phyloP scores from a whole-genome alignment of 1,284 basidiomycete species.

The Apiotrichum mycotoxinovorans region DNA sequence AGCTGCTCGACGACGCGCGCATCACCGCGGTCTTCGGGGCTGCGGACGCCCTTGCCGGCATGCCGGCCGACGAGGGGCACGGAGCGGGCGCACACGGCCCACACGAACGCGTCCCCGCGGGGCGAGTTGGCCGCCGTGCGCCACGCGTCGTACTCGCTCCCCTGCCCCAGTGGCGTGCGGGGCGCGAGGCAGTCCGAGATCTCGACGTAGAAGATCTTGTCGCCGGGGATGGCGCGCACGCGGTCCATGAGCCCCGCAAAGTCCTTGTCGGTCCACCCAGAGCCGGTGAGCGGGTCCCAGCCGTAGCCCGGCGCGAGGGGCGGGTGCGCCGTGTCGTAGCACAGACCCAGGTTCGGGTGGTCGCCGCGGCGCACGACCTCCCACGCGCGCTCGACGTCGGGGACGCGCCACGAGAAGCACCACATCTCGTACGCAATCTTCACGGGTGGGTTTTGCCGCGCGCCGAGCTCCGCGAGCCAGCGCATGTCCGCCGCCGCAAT shows the following conservation, averaged over 20 bases:
- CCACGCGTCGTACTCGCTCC: slow-evolving; percentile 13
- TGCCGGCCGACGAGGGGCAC: slow-evolving; percentile 12
- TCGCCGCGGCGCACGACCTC: slow-evolving; percentile 19
- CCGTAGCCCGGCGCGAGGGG: slow-evolving; percentile 17
- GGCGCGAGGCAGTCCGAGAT: slow-evolving; percentile 11
- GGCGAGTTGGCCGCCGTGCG: not conserved
- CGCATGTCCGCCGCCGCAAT: slow-evolving; percentile 16
- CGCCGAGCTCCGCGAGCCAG: slow-evolving; percentile 20
- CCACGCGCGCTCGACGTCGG: slow-evolving; percentile 19
- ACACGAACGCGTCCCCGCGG: slow-evolving; percentile 9
- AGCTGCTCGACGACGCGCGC: slow-evolving; percentile 13
- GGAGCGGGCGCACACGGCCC: slow-evolving; percentile 16
- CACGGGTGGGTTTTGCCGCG: slow-evolving; percentile 10
- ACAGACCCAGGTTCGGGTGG: slow-evolving; percentile 20
- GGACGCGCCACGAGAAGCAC: slow-evolving; percentile 20
- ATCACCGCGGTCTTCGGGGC: slow-evolving; percentile 5
- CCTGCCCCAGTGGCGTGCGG: not conserved
- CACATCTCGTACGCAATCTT: slow-evolving; percentile 29
- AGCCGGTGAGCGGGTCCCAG: slow-evolving; percentile 9
- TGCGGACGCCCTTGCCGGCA: slow-evolving; percentile 1
- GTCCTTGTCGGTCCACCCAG: slow-evolving; percentile 8
- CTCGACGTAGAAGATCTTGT: slow-evolving; percentile 20
- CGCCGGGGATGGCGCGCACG: slow-evolving; percentile 7
- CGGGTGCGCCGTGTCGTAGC: slow-evolving; percentile 20
- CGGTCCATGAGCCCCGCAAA: not conserved